phyloP scores from a whole-genome alignment of 371 early-diverging fungal species.

The Blakeslea trispora region DNA sequence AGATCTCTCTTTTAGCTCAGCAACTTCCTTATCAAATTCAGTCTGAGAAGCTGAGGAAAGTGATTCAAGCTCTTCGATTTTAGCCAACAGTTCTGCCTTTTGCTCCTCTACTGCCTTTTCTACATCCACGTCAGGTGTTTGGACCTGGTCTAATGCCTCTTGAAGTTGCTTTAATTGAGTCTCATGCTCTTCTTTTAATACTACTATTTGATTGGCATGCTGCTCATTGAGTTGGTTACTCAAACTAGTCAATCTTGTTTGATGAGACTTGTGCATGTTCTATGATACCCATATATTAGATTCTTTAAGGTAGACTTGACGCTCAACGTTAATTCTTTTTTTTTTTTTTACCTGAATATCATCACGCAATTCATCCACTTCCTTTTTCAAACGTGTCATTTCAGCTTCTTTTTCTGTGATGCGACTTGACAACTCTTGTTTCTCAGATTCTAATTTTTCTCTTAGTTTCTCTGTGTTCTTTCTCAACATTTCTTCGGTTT shows the following conservation, averaged over 20 bases:
- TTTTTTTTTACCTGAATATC: constrained; percentile 29
- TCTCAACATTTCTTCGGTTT: constrained; percentile 26
- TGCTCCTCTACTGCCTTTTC: constrained; percentile 19
- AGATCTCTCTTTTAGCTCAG: constrained; percentile 11
- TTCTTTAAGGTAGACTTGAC: too few species aligned
- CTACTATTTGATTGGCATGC: constrained; percentile 17
- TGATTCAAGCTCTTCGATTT: constrained; percentile 23
- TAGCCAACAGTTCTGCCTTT: constrained; percentile 17
- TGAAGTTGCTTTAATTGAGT: constrained; percentile 16
- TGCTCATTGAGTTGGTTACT: constrained; percentile 27
- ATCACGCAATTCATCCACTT: constrained; percentile 33
- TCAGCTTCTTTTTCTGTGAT: constrained; percentile 26
- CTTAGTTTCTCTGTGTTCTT: constrained; percentile 33
- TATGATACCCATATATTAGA: constrained; percentile 6
- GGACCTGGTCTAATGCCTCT: constrained; percentile 17
- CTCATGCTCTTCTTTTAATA: constrained; percentile 26
- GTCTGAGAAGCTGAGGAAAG: constrained; percentile 9
- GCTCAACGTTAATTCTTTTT: too few species aligned
- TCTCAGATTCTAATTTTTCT: constrained; percentile 30
- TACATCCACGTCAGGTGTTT: constrained; percentile 16
- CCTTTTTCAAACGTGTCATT: constrained; percentile 19
- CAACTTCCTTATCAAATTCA: constrained; percentile 17
- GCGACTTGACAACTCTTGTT: constrained; percentile 20
- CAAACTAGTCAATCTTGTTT: constrained; percentile 24
- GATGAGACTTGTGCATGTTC: constrained; percentile 34